phyloP scores from a whole-genome alignment of 495 filamentous ascomycete species.

The Elaphomyces granulatus region DNA sequence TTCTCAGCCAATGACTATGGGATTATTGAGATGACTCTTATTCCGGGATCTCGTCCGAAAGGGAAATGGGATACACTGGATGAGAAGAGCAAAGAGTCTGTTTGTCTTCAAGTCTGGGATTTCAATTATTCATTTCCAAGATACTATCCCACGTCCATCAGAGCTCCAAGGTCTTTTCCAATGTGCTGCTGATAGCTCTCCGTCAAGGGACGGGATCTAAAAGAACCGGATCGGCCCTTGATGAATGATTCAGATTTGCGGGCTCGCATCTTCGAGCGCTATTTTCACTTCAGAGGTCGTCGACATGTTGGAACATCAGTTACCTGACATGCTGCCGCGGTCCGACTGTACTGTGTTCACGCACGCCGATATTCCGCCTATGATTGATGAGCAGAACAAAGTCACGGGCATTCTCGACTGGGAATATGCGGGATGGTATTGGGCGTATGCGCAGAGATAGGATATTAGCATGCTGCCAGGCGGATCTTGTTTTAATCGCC shows the following conservation, averaged over 20 bases:
- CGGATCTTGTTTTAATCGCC: constrained; percentile 27
- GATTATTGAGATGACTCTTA: constrained; percentile 15
- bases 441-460: constrained; percentile 34
- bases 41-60: constrained; percentile 11
- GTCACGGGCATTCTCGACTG: constrained; percentile 33
- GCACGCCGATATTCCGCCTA: constrained; percentile 18
- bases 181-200: constrained; percentile 23
- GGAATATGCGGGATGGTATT: constrained; percentile 37
- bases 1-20: constrained; percentile 5
- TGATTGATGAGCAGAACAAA: constrained; percentile 32
- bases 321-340: constrained; percentile 21
- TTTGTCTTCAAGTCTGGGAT: constrained; percentile 22
- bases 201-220: constrained; percentile 18
- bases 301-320: constrained; percentile 17
- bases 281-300: constrained; percentile 17
- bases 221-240: constrained; percentile 16
- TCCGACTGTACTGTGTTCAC: constrained; percentile 18
- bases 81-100: constrained; percentile 14
- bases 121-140: constrained; percentile 18
- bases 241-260: constrained; percentile 19
- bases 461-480: constrained; percentile 24
- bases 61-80: constrained; percentile 19
- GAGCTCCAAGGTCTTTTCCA: constrained; percentile 16
- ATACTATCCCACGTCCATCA: constrained; percentile 16
- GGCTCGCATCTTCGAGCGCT: constrained; percentile 24